Conservation (phyloP, 352 stramenopile genomes). For the Pythium dissotocum region DNA sequence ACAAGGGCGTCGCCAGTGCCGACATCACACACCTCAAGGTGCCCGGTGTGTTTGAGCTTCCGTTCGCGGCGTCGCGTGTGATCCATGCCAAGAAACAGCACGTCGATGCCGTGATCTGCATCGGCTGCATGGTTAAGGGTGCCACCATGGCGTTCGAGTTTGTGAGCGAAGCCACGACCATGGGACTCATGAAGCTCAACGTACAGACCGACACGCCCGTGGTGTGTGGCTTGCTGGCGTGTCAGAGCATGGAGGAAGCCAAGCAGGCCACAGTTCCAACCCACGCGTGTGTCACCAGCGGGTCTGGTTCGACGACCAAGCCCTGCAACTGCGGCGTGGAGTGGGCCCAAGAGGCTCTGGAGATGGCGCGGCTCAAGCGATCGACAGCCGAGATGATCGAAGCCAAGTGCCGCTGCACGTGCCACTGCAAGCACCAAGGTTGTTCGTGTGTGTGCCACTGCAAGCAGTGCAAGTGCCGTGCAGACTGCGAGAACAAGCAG, state of each 20-base stretch:
- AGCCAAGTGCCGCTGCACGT: slow-evolving; percentile 32
- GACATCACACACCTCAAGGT: slow-evolving; percentile 74
- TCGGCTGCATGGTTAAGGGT: slow-evolving; percentile 94
- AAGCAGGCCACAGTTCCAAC: slow-evolving; percentile 57
- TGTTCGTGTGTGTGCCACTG: slow-evolving; percentile 45
- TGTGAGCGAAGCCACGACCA: slow-evolving; percentile 93
- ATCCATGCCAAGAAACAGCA: slow-evolving; percentile 72
- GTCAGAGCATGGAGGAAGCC: slow-evolving; percentile 91
- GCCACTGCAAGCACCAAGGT: slow-evolving; percentile 35
- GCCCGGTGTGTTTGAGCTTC: slow-evolving; percentile 94
- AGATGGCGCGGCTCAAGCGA: slow-evolving; percentile 91
- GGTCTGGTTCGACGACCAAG: slow-evolving; percentile 21
- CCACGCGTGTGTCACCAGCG: slow-evolving; percentile 24
- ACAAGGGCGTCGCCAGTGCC: slow-evolving; percentile 49
- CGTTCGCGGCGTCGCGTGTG: slow-evolving; percentile 86
- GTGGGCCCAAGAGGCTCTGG: slow-evolving; percentile 65
- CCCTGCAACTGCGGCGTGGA: slow-evolving; percentile 56
- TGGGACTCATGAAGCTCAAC: slow-evolving; percentile 96
- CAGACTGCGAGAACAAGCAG: slow-evolving; percentile 10
- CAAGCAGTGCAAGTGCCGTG: slow-evolving; percentile 28
- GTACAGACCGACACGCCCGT: slow-evolving; percentile 87
- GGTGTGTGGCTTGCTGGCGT: slow-evolving; percentile 92
- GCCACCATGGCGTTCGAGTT: slow-evolving; percentile 98
- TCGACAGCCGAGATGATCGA: slow-evolving; percentile 30
- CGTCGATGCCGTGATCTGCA: slow-evolving; percentile 95